Conservation (phyloP, 2,329 filamentous ascomycete species). For the Coniochaeta hoffmannii region DNA sequence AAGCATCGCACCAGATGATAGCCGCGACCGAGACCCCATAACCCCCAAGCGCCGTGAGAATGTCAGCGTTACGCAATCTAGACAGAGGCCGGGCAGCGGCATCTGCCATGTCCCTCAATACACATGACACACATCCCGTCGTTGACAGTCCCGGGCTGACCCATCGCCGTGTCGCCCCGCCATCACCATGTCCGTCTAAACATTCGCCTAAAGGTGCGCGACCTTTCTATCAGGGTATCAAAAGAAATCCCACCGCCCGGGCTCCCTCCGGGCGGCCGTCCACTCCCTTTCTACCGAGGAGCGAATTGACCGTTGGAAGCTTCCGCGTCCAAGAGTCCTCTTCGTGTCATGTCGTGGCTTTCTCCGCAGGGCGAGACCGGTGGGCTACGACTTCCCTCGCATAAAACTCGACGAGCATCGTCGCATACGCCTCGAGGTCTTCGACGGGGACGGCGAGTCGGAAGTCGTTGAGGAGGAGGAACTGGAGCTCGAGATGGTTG, state of each 20-base stretch:
- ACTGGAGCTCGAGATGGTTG: conserved; percentile 94
- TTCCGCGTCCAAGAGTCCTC: neutral
- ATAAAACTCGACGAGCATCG: conserved; percentile 98
- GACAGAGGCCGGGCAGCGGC: too few species aligned
- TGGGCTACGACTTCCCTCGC: conserved; percentile 72
- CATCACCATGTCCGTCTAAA: neutral
- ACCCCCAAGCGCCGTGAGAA: neutral
- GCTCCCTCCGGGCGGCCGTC: neutral
- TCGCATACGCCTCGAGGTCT: conserved; percentile 93
- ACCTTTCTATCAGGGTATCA: conserved; percentile 3
- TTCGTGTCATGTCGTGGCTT: neutral
- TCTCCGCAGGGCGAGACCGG: conserved; percentile 10
- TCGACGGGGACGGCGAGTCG: conserved; percentile 87
- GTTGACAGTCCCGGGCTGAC: neutral
- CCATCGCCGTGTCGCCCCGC: neutral
- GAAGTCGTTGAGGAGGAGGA: conserved; percentile 92
- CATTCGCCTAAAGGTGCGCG: neutral
- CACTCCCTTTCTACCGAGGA: neutral
- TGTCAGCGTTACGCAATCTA: neutral
- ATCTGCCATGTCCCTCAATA: neutral
- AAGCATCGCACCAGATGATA: too few species aligned
- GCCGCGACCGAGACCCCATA: too few species aligned
- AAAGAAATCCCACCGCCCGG: neutral
- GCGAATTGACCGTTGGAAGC: neutral
- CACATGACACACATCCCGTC: neutral